These are phyloP conservation scores for Pulveroboletus sp. DNA, from an alignment of 1,284 basidiomycete species.

Conservation along the genomic window DNA sequence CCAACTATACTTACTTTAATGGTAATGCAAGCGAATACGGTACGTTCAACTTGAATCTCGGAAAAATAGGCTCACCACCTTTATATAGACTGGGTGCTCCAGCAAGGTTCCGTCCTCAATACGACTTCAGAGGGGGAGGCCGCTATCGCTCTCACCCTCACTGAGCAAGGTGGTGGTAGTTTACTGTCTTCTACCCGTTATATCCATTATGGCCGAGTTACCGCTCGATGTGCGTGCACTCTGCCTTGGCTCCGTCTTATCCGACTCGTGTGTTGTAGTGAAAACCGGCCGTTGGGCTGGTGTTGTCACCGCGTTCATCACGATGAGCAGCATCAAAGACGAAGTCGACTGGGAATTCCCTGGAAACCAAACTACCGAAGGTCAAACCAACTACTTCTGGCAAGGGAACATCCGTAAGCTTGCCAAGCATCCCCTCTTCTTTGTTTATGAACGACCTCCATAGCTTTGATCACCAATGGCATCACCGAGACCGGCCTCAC, in stretches of 20 bases:
- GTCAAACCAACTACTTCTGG: conserved; percentile 81
- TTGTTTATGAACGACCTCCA: neutral
- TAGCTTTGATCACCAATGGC: conserved; percentile 49
- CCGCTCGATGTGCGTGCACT: conserved; percentile 55
- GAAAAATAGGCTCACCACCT: neutral
- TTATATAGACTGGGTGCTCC: conserved; percentile 64
- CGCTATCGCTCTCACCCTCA: conserved; percentile 64
- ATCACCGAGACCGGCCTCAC: conserved; percentile 46
- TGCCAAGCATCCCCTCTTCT: neutral
- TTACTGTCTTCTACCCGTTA: conserved; percentile 79
- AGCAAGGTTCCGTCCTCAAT: conserved; percentile 66
- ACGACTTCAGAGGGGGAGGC: conserved; percentile 64
- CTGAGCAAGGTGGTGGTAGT: conserved; percentile 70
- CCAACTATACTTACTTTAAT: conserved; percentile 64
- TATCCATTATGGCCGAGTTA: conserved; percentile 78
- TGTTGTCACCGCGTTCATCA: conserved; percentile 82
- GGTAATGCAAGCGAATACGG: conserved; percentile 71
- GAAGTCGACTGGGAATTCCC: conserved; percentile 89
- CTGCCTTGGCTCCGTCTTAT: neutral
- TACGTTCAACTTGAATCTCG: conserved; percentile 12
- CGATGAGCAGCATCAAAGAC: conserved; percentile 83
- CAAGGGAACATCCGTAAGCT: conserved; percentile 71
- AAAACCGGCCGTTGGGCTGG: conserved; percentile 73
- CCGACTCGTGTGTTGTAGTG: conserved; percentile 41
- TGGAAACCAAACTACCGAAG: conserved; percentile 57